Evolutionary conservation across 2,329 filamentous ascomycete species (phyloP).

Genomic region (Camptophora hylomeconis): DNA sequence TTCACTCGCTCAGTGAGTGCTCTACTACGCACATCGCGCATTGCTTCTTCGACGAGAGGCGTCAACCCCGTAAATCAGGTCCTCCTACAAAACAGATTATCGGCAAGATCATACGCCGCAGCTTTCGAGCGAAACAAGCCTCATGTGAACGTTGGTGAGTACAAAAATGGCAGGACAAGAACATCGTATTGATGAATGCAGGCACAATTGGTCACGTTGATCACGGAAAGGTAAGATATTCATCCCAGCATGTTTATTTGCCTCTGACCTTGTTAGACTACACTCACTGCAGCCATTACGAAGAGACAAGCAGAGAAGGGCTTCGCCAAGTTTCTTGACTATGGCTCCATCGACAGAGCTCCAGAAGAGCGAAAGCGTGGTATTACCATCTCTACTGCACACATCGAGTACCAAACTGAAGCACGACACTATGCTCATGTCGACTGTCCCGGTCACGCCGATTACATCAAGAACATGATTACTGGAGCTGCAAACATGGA

Average conservation of each 20-base stretch:
- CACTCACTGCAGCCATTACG: constrained; percentile 94
- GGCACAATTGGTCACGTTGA: constrained; percentile 98
- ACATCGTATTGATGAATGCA: constrained; percentile 21
- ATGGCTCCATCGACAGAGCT: constrained; percentile 96
- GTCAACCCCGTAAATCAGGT: constrained; percentile 61
- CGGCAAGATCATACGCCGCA: constrained; percentile 44
- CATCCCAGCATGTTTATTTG: constrained; percentile 9
- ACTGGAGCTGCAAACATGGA: constrained; percentile 99
- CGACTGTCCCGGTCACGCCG: constrained; percentile 98
- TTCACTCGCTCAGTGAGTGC: constrained; percentile 66
- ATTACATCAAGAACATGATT: constrained; percentile 99
- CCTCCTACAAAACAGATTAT: constrained; percentile 31
- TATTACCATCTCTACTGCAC: constrained; percentile 97
- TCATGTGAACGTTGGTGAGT: constrained; percentile 89
- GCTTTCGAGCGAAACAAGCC: constrained; percentile 83
- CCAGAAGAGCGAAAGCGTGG: constrained; percentile 99
- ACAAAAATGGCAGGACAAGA: constrained; percentile 1
- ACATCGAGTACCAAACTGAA: constrained; percentile 96
- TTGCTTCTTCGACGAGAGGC: constrained; percentile 54
- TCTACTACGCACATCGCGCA: constrained; percentile 69
- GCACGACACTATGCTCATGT: constrained; percentile 96
- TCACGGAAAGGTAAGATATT: constrained; percentile 82
- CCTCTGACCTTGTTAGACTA: constrained; percentile 52
- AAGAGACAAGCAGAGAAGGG: constrained; percentile 96
- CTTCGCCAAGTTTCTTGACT: constrained; percentile 86